Base-by-base conservation (phyloP, 352 stramenopile genomes). In the Sclerospora graminicola region DNA sequence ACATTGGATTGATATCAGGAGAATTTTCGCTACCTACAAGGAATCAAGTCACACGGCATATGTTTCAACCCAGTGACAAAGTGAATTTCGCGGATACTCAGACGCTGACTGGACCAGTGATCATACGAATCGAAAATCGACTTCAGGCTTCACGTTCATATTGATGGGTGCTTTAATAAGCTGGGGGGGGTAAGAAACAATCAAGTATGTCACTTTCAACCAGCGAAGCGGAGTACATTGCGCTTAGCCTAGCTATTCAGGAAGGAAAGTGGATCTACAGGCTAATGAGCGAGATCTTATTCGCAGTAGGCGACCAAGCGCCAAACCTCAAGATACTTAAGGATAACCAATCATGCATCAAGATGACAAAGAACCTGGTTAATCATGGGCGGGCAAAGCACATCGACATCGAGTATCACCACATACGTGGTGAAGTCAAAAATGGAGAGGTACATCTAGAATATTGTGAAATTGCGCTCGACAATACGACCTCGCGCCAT, bases 21-120 rank as follows among this genome's bases (percentile, higher is more conserved):
- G 21, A 3, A 26, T 26, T 26, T n/a, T n/a, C n/a, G n/a, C 6
- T 51, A 51, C 5, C 24, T 51, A 13, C 41, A 51, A 51, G 49
- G 41, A 14, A 57, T 41, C 30, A 57, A 57, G 28, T 27, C 29
- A 14, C 41, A 51, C 23, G 34, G 41, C 0, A 41, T 51, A 15
- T 20, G 15, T 5, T 57, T 35, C 18, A 29, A 41, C 18, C 29
- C 0, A 28, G 29, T 24, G 24, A 42, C 8, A 47, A 34, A 1
- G 29, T 51, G 3, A 23, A 40, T 15, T 50, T 51, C 26, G 21
- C 3, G 23, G 41, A 0, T 57, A 43, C 34, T 48, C 41, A 1
- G 48, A 51, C 6, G 41, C 27, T 1, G 41, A 56, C 28, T 51
- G 41, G 32, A 37, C 38, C 15, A 31, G 46, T 9, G 46, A 47